Percentiles rank a stretch among this genome's conserved stretches.
Evolutionary conservation across 768 basidiomycete genomes (phyloP).

Genomic region (Gymnopilus junonius): DNA sequence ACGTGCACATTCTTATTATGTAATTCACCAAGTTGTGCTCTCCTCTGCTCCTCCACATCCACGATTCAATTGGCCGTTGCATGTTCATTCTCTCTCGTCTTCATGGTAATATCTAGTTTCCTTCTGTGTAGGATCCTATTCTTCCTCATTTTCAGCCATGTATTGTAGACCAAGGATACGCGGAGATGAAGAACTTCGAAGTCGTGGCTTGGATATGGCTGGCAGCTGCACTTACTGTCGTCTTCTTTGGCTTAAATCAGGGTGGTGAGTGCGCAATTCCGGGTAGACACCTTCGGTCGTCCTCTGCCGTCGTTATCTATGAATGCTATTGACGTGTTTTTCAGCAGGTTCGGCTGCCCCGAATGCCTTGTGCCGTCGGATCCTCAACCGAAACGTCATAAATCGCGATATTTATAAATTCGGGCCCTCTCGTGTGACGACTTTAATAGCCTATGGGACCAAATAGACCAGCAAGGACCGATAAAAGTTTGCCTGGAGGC

Average conservation of each 20-base stretch:
- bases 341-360: neutral
- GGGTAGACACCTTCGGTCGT: neutral
- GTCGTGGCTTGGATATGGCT: neutral
- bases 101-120: too few relatives aligned
- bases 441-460: neutral
- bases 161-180: neutral
- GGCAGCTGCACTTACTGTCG: neutral
- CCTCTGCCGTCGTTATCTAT: neutral
- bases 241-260: neutral
- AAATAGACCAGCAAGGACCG: neutral
- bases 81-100: too few relatives aligned
- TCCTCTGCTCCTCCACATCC: too few relatives aligned
- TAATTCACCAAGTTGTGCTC: too few relatives aligned
- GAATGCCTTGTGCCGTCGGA: slow-evolving; percentile 1
- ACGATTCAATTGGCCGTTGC: too few relatives aligned
- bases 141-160: neutral
- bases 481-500: neutral
- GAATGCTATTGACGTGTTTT: neutral
- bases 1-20: too few relatives aligned
- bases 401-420: neutral
- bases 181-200: neutral
- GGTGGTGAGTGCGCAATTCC: neutral
- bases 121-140: too few relatives aligned
- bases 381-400: neutral
- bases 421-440: neutral